A percentile compares a stretch with the other conserved stretches of the same genome.
These are phyloP conservation scores for Fusarium sp. DNA, from an alignment of 2,329 filamentous ascomycete genomes.

Conservation along the genomic window DNA sequence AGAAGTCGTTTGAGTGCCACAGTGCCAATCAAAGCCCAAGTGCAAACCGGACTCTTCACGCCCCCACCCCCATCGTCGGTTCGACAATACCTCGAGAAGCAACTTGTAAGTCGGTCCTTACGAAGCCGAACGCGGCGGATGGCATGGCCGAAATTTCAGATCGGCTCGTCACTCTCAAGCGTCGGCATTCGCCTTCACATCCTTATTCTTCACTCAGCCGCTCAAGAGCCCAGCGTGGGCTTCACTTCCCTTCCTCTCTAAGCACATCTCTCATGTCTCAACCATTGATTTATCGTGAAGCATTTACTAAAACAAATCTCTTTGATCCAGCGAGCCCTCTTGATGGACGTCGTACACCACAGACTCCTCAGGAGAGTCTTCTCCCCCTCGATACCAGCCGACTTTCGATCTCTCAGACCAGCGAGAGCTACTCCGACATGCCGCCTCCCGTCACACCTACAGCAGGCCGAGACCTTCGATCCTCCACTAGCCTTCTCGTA, in stretches of 20 bases:
- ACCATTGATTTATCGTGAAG: slow-evolving; percentile 48
- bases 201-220: slow-evolving; percentile 54
- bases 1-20: slow-evolving; percentile 56
- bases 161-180: slow-evolving; percentile 47
- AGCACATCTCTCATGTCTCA: slow-evolving; percentile 43
- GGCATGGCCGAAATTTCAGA: slow-evolving; percentile 24
- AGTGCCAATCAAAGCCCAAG: slow-evolving; percentile 53
- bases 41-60: slow-evolving; percentile 57
- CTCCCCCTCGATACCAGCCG: slow-evolving; percentile 84
- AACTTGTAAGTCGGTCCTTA: slow-evolving; percentile 59
- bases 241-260: slow-evolving; percentile 52
- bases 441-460: slow-evolving; percentile 84
- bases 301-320: slow-evolving; percentile 63
- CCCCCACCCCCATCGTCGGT: slow-evolving; percentile 57
- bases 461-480: slow-evolving; percentile 62
- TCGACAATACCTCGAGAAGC: slow-evolving; percentile 52
- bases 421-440: slow-evolving; percentile 53
- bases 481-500: slow-evolving; percentile 68
- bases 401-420: slow-evolving; percentile 80
- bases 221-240: slow-evolving; percentile 46
- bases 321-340: slow-evolving; percentile 71
- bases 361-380: slow-evolving; percentile 82
- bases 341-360: slow-evolving; percentile 73
- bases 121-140: slow-evolving; percentile 18
- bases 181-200: slow-evolving; percentile 49